phyloP scores from a whole-genome alignment of 495 filamentous ascomycete species.

The Talaromyces liani region DNA sequence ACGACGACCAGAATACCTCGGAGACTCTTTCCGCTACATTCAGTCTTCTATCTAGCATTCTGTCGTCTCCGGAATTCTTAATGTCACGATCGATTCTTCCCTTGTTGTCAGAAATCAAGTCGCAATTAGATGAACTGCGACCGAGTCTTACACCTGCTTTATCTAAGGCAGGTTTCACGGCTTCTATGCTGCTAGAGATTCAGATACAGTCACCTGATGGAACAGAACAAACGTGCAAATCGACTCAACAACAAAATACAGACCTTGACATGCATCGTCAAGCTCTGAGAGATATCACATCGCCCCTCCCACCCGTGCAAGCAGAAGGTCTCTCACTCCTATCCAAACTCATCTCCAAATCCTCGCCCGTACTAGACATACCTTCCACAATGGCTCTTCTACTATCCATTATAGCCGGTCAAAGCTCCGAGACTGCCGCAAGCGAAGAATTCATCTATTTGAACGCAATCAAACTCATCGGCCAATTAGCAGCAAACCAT shows the following conservation, averaged over 20 bases:
- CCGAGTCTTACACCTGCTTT: slow-evolving; percentile 27
- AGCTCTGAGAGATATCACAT: slow-evolving; percentile 67
- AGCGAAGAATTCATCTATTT: slow-evolving; percentile 71
- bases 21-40: slow-evolving; percentile 51
- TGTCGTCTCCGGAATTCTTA: slow-evolving; percentile 56
- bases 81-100: slow-evolving; percentile 36
- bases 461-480: slow-evolving; percentile 60
- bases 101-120: slow-evolving; percentile 44
- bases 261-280: slow-evolving; percentile 65
- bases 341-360: slow-evolving; percentile 51
- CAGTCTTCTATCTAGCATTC: slow-evolving; percentile 58
- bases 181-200: slow-evolving; percentile 47
- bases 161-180: slow-evolving; percentile 41
- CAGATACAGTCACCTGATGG: slow-evolving; percentile 49
- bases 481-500: slow-evolving; percentile 56
- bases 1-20: slow-evolving; percentile 35
- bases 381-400: slow-evolving; percentile 59
- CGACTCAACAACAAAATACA: slow-evolving; percentile 38
- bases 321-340: slow-evolving; percentile 71
- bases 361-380: slow-evolving; percentile 63
- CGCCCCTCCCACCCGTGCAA: slow-evolving; percentile 67
- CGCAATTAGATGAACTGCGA: slow-evolving; percentile 36
- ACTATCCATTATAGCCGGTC: slow-evolving; percentile 56
- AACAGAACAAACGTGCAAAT: slow-evolving; percentile 22
- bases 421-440: slow-evolving; percentile 19